These are phyloP conservation scores for Pseudocercospora eumusae DNA, from an alignment of 2,329 filamentous ascomycete species.

Conservation along the genomic window DNA sequence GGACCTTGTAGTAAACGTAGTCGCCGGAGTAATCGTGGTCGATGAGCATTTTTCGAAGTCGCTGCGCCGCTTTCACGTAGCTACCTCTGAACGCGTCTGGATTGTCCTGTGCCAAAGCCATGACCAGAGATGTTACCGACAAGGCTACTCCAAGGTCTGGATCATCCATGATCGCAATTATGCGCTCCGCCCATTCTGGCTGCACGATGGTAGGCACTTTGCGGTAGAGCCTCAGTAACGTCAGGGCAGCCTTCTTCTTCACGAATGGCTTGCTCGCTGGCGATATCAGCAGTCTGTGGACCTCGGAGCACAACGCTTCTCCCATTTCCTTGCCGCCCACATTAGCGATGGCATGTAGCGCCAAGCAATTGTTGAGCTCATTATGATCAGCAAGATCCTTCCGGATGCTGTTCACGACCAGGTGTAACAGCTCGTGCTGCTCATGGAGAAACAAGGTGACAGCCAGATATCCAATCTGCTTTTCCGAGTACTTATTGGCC, in stretches of 20 bases:
- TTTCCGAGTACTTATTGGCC: slow-evolving; percentile 95
- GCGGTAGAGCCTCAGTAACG: slow-evolving; percentile 86
- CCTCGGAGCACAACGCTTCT: slow-evolving; percentile 86
- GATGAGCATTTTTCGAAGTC: slow-evolving; percentile 84
- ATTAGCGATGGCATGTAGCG: slow-evolving; percentile 95
- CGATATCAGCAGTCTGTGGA: slow-evolving; percentile 90
- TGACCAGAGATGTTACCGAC: slow-evolving; percentile 92
- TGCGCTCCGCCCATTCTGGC: slow-evolving; percentile 94
- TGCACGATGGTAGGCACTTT: slow-evolving; percentile 94
- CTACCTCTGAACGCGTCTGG: slow-evolving; percentile 92
- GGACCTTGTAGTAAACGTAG: slow-evolving; percentile 99
- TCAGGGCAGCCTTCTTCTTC: slow-evolving; percentile 97
- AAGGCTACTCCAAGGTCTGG: slow-evolving; percentile 89
- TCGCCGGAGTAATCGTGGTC: slow-evolving; percentile 87
- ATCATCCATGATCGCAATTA: slow-evolving; percentile 99
- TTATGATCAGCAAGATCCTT: slow-evolving; percentile 95
- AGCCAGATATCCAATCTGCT: slow-evolving; percentile 97
- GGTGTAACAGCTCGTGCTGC: slow-evolving; percentile 89
- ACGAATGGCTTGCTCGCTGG: slow-evolving; percentile 95
- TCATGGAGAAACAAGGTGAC: slow-evolving; percentile 97
- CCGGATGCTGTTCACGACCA: slow-evolving; percentile 97
- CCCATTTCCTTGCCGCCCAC: slow-evolving; percentile 97
- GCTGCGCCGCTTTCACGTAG: slow-evolving; percentile 88
- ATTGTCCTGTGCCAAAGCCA: slow-evolving; percentile 90
- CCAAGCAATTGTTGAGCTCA: slow-evolving; percentile 95